Percentiles rank a stretch among this genome's conserved stretches.
Conservation (phyloP, 768 basidiomycete species). For the Lanmaoa rubissima region DNA sequence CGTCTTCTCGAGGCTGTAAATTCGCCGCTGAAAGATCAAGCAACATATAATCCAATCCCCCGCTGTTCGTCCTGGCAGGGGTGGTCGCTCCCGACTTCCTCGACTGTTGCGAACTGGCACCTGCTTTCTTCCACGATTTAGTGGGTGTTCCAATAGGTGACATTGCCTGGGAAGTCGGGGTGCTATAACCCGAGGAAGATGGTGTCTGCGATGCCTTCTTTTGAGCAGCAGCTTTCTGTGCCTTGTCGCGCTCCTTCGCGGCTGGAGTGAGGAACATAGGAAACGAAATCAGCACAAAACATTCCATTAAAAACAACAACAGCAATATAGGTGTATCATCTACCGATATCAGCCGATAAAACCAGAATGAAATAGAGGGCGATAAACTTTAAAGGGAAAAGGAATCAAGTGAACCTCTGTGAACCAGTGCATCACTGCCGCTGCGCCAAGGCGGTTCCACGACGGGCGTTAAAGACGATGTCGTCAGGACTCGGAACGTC, state of each 20-base stretch:
- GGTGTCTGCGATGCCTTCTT: slow-evolving; percentile 37
- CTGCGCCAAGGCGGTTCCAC: slow-evolving; percentile 61
- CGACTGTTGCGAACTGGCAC: slow-evolving; percentile 27
- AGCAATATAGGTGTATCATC: slow-evolving; percentile 28
- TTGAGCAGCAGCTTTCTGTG: slow-evolving; percentile 52
- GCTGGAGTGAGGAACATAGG: slow-evolving; percentile 45
- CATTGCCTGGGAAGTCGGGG: slow-evolving; percentile 43
- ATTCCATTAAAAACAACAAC: slow-evolving; percentile 34
- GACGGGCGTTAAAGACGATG: slow-evolving; percentile 75
- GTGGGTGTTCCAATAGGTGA: slow-evolving; percentile 41
- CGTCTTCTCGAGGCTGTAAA: slow-evolving; percentile 49
- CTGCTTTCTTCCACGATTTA: slow-evolving; percentile 43
- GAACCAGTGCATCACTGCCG: slow-evolving; percentile 25
- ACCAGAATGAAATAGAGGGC: slow-evolving; percentile 15
- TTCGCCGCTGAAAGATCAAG: slow-evolving; percentile 78
- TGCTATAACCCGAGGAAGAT: slow-evolving; percentile 37
- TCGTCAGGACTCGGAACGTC: slow-evolving; percentile 92
- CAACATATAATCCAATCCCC: slow-evolving; percentile 50
- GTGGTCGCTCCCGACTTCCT: slow-evolving; percentile 44
- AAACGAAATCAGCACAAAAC: slow-evolving; percentile 41
- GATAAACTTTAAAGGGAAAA: slow-evolving; percentile 9
- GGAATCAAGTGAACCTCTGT: slow-evolving; percentile 2
- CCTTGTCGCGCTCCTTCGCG: slow-evolving; percentile 78
- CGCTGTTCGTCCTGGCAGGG: slow-evolving; percentile 34
- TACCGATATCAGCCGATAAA: slow-evolving; percentile 21